Conservation (phyloP, 306 rosid genomes). For the Adenanthera pavonina region DNA sequence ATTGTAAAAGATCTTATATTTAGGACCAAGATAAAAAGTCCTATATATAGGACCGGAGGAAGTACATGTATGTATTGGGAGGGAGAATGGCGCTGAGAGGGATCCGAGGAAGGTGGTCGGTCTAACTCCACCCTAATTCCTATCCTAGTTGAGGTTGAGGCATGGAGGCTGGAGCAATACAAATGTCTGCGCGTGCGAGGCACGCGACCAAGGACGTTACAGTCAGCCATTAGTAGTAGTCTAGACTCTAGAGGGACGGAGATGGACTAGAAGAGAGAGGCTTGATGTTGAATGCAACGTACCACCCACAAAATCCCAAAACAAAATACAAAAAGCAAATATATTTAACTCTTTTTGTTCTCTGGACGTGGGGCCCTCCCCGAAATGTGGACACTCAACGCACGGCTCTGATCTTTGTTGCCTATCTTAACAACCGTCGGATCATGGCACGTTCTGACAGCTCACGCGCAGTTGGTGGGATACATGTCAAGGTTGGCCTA, state of each 20-base stretch:
- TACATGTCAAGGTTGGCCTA: slow-evolving; percentile 49
- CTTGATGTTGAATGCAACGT: slow-evolving; percentile 56
- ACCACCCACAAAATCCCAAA: slow-evolving; percentile 56
- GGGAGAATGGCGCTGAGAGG: neutral
- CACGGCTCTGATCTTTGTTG: slow-evolving; percentile 41
- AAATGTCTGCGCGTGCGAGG: neutral
- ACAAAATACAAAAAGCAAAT: neutral
- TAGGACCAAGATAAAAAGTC: too few relatives aligned
- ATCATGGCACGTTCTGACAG: slow-evolving; percentile 67
- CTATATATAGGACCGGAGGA: too few relatives aligned
- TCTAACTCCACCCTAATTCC: neutral
- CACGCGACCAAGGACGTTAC: neutral
- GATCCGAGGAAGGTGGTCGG: slow-evolving; percentile 17
- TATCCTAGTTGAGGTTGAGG: neutral
- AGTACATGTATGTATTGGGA: too few relatives aligned
- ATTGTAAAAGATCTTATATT: too few relatives aligned
- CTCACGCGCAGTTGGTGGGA: slow-evolving; percentile 67
- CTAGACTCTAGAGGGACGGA: too few relatives aligned
- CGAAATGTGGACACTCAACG: slow-evolving; percentile 39
- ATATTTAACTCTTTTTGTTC: neutral
- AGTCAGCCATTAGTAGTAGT: too few relatives aligned
- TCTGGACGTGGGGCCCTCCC: slow-evolving; percentile 25
- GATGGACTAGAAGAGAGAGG: slow-evolving; percentile 4
- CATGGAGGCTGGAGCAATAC: neutral
- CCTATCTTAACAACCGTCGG: slow-evolving; percentile 39